Evolutionary conservation across 2,329 filamentous ascomycete species (phyloP).

Genomic region (Botrytis fragariae): DNA sequence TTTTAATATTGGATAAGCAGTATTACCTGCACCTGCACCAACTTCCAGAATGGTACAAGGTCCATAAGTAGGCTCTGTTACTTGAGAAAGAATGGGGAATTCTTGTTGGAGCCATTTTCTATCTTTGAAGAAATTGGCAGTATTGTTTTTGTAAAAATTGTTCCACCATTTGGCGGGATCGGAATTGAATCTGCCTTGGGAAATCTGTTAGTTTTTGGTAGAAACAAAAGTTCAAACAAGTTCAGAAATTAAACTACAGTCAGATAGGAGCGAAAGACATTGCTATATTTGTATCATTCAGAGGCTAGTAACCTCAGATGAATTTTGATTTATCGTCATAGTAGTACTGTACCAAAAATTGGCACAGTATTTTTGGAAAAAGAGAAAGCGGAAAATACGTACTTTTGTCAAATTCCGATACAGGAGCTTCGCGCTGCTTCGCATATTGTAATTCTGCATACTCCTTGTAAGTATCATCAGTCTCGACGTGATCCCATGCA

Average conservation of each 20-base stretch:
- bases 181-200: conserved; percentile 74
- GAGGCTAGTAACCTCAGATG: conserved; percentile 56
- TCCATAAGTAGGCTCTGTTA: conserved; percentile 69
- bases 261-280: conserved; percentile 76
- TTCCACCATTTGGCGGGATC: conserved; percentile 98
- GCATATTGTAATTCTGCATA: conserved; percentile 83
- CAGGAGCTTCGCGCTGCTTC: conserved; percentile 80
- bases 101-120: conserved; percentile 96
- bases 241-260: conserved; percentile 39
- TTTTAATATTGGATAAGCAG: conserved; percentile 84
- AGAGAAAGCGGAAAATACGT: conserved; percentile 40
- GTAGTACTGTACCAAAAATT: conserved; percentile 51
- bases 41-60: conserved; percentile 77
- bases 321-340: conserved; percentile 60
- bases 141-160: conserved; percentile 96
- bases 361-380: neutral
- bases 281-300: conserved; percentile 59
- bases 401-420: conserved; percentile 90
- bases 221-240: conserved; percentile 19
- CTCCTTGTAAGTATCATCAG: conserved; percentile 81
- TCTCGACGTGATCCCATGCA: conserved; percentile 97
- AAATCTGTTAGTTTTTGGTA: conserved; percentile 42
- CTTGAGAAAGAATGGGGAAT: conserved; percentile 79
- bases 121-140: conserved; percentile 97
- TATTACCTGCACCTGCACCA: conserved; percentile 93